A percentile compares a stretch with the other conserved stretches of the same genome.
Evolutionary conservation across 192 early-diverging fungal genomes (phyloP).

Genomic region (Irineochytrium annulatum): DNA sequence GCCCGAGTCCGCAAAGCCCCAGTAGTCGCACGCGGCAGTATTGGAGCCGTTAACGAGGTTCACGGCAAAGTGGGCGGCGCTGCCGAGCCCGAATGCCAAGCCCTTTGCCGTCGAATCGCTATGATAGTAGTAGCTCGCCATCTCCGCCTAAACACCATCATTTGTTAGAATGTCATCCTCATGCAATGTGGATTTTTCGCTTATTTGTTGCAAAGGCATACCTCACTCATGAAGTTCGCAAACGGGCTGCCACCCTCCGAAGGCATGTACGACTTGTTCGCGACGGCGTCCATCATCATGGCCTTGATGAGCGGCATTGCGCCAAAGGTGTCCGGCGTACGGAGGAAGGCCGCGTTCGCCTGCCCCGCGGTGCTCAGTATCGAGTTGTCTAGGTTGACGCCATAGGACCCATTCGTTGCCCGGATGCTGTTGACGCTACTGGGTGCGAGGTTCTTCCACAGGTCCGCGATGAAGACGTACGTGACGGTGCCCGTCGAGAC

Average conservation of each 20-base stretch:
- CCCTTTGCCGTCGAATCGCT: not conserved
- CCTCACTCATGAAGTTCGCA: constrained; percentile 13
- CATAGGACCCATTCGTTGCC: not conserved
- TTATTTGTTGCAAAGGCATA: constrained; percentile 9
- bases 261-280: too few species aligned
- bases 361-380: not conserved
- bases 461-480: constrained; percentile 7
- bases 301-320: constrained; percentile 6
- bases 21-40: constrained; percentile 10
- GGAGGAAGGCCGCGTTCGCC: constrained; percentile 5
- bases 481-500: not conserved
- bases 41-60: not conserved
- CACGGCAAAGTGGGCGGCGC: constrained; percentile 7
- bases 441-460: constrained; percentile 12
- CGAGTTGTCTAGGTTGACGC: not conserved
- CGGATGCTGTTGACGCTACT: not conserved
- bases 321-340: not conserved
- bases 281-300: too few species aligned
- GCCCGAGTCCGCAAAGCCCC: constrained; percentile 5
- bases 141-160: not conserved
- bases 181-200: constrained; percentile 4
- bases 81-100: not conserved
- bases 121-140: not conserved
- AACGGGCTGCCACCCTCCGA: constrained; percentile 16
- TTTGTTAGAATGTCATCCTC: constrained; percentile 9